phyloP scores from a whole-genome alignment of 192 early-diverging fungal genomes.

The Geranomyces variabilis region DNA sequence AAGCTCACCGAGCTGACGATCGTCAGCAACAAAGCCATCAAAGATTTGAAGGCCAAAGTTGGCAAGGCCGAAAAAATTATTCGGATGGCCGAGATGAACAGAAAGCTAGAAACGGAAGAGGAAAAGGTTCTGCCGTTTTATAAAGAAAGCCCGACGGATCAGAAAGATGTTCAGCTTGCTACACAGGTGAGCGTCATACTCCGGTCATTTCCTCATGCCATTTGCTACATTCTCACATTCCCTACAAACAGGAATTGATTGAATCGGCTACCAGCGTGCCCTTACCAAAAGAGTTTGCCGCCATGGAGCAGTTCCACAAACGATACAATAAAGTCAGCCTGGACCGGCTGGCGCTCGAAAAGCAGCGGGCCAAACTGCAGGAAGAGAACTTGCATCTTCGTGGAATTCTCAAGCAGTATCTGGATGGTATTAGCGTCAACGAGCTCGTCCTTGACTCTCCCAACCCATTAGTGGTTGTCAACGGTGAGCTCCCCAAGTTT shows the following conservation, averaged over 20 bases:
- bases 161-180: constrained; percentile 1
- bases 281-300: constrained; percentile 48
- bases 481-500: constrained; percentile 38
- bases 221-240: background rate
- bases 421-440: constrained; percentile 62
- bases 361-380: constrained; percentile 44
- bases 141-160: constrained; percentile 17
- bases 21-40: constrained; percentile 48
- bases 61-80: constrained; percentile 64
- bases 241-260: background rate
- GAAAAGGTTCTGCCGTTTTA: constrained; percentile 61
- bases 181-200: background rate
- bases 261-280: background rate
- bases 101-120: constrained; percentile 64
- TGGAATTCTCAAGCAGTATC: constrained; percentile 59
- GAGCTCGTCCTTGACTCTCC: constrained; percentile 52
- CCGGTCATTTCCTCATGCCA: background rate
- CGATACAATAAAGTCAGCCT: constrained; percentile 61
- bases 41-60: constrained; percentile 53
- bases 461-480: constrained; percentile 64
- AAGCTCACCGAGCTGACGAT: constrained; percentile 56
- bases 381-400: constrained; percentile 59
- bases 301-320: constrained; percentile 65
- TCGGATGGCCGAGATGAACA: constrained; percentile 65
- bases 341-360: constrained; percentile 54